Conservation (phyloP, 768 basidiomycete genomes). For the Boletus tylopilopsis region DNA sequence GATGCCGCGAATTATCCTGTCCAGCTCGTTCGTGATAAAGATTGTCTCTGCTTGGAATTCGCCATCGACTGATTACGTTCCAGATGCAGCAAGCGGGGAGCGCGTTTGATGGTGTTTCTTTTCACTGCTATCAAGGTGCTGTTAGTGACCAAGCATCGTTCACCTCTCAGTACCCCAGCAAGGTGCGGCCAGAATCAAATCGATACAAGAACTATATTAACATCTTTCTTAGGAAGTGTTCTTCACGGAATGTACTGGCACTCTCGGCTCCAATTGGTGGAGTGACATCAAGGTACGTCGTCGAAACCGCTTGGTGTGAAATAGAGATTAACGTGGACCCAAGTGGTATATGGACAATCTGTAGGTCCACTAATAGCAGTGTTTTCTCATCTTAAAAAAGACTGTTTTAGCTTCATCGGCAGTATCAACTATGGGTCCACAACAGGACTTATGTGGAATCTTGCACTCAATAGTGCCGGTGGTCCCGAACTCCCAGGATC, state of each 20-base stretch:
- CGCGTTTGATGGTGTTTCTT: constrained; percentile 62
- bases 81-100: constrained; percentile 54
- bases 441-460: constrained; percentile 70
- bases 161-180: constrained; percentile 50
- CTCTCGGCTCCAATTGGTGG: constrained; percentile 73
- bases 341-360: constrained; percentile 72
- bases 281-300: constrained; percentile 62
- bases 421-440: constrained; percentile 30
- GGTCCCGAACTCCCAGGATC: constrained; percentile 65
- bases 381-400: constrained; percentile 20
- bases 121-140: constrained; percentile 67
- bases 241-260: constrained; percentile 64
- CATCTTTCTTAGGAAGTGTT: constrained; percentile 34
- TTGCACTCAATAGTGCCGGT: constrained; percentile 61
- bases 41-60: not conserved
- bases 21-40: constrained; percentile 38
- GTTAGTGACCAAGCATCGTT: constrained; percentile 54
- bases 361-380: constrained; percentile 31
- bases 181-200: constrained; percentile 28
- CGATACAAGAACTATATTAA: not conserved
- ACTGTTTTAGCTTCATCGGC: constrained; percentile 37
- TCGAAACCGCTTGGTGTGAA: not conserved
- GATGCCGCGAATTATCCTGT: constrained; percentile 62
- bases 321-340: constrained; percentile 7
- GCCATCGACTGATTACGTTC: constrained; percentile 1